Conservation (phyloP, 164 flowering plant species). For the Liquidambar formosana region DNA sequence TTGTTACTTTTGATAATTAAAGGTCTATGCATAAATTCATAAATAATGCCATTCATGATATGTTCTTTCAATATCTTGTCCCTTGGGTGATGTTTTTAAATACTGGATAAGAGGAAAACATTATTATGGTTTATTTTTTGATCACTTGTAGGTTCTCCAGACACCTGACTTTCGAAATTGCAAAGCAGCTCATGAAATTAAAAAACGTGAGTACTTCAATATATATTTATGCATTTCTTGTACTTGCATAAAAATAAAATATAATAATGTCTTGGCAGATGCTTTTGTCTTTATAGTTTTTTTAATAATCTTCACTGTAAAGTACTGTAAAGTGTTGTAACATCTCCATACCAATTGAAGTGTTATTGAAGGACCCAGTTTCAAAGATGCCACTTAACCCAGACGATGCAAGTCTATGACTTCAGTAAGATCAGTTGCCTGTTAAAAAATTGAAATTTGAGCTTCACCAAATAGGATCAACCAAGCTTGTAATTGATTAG, state of each 20-base stretch:
- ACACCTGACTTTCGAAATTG: conserved; percentile 23
- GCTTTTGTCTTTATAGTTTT: background rate
- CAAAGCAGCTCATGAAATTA: conserved; percentile 22
- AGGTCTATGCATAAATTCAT: background rate
- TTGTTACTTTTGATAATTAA: too few species aligned
- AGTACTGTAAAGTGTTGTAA: too few species aligned
- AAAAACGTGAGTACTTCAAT: conserved; percentile 11
- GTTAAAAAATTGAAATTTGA: too few species aligned
- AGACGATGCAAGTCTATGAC: too few species aligned
- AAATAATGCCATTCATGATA: background rate
- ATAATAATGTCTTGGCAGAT: background rate
- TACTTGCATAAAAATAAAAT: background rate
- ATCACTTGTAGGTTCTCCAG: conserved; percentile 13
- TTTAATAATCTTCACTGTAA: too few species aligned
- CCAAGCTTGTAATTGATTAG: too few species aligned
- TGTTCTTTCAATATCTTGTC: background rate
- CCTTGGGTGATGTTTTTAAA: background rate
- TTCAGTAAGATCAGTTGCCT: too few species aligned
- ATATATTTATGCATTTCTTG: background rate
- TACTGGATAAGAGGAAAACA: background rate
- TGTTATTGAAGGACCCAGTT: too few species aligned
- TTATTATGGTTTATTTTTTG: background rate
- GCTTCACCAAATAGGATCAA: too few species aligned
- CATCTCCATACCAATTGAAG: too few species aligned
- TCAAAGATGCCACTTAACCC: too few species aligned